A percentile compares a stretch with the other conserved stretches of the same genome.
Conservation (phyloP, 805 yeast species). For the Schwanniomyces yamadae region DNA sequence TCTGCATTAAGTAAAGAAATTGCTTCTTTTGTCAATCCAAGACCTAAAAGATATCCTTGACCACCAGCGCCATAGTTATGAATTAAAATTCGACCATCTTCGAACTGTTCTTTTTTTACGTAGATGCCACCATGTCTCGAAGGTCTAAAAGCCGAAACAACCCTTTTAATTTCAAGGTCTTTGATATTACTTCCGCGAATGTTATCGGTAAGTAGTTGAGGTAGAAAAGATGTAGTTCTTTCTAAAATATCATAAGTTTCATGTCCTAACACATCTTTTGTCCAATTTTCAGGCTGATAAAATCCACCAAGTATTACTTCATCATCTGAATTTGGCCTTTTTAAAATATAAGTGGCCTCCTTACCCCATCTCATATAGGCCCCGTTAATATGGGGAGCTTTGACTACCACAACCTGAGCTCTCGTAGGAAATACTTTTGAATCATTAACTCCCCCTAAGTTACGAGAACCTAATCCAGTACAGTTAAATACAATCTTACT, state of each 20-base stretch:
- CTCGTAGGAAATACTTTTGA: slow-evolving; percentile 17
- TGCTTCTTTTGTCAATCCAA: slow-evolving; percentile 55
- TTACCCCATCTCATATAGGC: slow-evolving; percentile 18
- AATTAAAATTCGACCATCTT: slow-evolving; percentile 34
- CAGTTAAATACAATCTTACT: slow-evolving; percentile 22
- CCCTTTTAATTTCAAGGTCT: slow-evolving; percentile 55
- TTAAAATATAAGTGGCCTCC: slow-evolving; percentile 23
- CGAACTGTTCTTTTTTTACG: slow-evolving; percentile 52
- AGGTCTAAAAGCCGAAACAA: slow-evolving; percentile 76
- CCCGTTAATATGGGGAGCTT: slow-evolving; percentile 25
- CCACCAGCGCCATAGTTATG: slow-evolving; percentile 77
- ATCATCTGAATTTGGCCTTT: slow-evolving; percentile 18
- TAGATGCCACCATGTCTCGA: slow-evolving; percentile 74
- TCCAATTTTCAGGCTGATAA: slow-evolving; percentile 62
- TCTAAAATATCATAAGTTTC: slow-evolving; percentile 62
- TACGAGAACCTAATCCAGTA: slow-evolving; percentile 24
- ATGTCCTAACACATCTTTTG: slow-evolving; percentile 53
- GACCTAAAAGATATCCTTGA: slow-evolving; percentile 65
- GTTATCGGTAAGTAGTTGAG: slow-evolving; percentile 44
- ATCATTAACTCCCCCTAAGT: slow-evolving; percentile 21
- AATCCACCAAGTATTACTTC: slow-evolving; percentile 66
- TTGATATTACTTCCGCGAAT: slow-evolving; percentile 30
- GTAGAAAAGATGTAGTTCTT: slow-evolving; percentile 54
- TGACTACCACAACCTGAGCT: slow-evolving; percentile 27
- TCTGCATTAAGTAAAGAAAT: background rate